Conservation (phyloP, 2,329 filamentous ascomycete species). For the Ophiostoma tasmaniense region DNA sequence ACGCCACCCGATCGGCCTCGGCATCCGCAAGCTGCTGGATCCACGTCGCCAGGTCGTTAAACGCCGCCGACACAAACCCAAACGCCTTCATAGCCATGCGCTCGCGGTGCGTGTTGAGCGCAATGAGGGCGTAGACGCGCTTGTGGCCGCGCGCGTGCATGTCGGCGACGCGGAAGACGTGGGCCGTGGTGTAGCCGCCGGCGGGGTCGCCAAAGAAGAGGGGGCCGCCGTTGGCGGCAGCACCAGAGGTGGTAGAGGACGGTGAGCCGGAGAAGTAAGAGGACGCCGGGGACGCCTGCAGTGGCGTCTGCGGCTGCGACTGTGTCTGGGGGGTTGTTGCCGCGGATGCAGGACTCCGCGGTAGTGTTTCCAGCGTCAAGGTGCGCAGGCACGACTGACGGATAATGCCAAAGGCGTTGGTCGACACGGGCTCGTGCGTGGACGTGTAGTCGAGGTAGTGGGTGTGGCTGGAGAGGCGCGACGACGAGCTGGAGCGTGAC, state of each 20-base stretch:
- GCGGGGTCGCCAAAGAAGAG: slow-evolving; percentile 61
- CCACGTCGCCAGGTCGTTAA: slow-evolving; percentile 56
- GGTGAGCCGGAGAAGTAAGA: slow-evolving; percentile 28
- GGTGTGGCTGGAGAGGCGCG: slow-evolving; percentile 38
- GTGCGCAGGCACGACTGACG: slow-evolving; percentile 59
- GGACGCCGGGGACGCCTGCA: slow-evolving; percentile 18
- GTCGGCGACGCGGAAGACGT: slow-evolving; percentile 62
- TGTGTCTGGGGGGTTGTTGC: slow-evolving; percentile 19
- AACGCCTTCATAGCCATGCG: slow-evolving; percentile 58
- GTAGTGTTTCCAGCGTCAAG: slow-evolving; percentile 57
- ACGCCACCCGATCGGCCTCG: slow-evolving; percentile 45
- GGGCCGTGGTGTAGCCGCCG: slow-evolving; percentile 60
- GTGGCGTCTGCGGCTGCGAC: slow-evolving; percentile 23
- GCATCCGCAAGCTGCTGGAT: slow-evolving; percentile 56
- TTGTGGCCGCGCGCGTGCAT: slow-evolving; percentile 59
- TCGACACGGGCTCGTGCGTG: slow-evolving; percentile 54
- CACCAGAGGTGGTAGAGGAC: slow-evolving; percentile 39
- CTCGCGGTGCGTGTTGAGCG: slow-evolving; percentile 57
- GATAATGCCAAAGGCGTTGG: slow-evolving; percentile 57
- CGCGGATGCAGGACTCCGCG: slow-evolving; percentile 38
- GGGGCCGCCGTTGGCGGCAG: slow-evolving; percentile 50
- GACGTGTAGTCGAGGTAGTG: slow-evolving; percentile 62
- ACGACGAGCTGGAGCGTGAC: slow-evolving; percentile 47
- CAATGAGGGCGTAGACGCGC: slow-evolving; percentile 60
- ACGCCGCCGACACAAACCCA: slow-evolving; percentile 51